These are phyloP conservation scores for Solanum commersonii DNA, from an alignment of 257 asterid genomes.

Conservation along the genomic window DNA sequence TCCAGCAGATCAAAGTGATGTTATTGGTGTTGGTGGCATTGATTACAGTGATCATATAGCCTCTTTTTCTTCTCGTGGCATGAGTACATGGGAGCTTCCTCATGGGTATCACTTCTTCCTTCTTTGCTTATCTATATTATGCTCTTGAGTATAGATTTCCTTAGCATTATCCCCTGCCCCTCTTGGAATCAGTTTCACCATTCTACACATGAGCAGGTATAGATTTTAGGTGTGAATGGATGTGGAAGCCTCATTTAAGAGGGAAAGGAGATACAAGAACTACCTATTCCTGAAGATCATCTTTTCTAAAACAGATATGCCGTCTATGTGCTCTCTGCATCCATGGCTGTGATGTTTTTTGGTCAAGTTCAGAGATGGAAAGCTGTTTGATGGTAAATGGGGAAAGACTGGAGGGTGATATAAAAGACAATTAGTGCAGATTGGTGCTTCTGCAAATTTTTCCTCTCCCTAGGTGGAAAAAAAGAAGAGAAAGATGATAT, in stretches of 20 bases:
- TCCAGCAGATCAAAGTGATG: conserved; percentile 99
- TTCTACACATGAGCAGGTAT: background rate
- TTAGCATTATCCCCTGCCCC: background rate
- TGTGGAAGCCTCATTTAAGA: background rate
- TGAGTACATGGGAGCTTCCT: conserved; percentile 99
- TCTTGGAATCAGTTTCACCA: background rate
- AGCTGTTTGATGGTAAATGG: background rate
- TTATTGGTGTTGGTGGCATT: conserved; percentile 99
- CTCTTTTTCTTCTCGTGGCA: conserved; percentile 98
- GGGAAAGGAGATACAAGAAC: background rate
- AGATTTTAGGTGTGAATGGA: background rate
- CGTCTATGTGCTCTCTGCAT: background rate
- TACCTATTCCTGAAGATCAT: background rate
- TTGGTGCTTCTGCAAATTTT: background rate
- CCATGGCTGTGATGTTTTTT: background rate
- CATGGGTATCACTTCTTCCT: conserved; percentile 64
- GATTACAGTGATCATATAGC: conserved; percentile 98
- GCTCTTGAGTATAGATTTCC: background rate
- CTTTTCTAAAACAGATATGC: background rate
- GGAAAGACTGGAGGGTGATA: background rate
- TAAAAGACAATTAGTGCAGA: background rate
- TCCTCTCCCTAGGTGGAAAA: background rate
- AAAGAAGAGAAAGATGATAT: background rate
- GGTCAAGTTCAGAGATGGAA: background rate
- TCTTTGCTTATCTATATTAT: conserved; percentile 2